Base-by-base conservation (phyloP, 1,284 basidiomycete species). In the Rhodotorula sp. region DNA sequence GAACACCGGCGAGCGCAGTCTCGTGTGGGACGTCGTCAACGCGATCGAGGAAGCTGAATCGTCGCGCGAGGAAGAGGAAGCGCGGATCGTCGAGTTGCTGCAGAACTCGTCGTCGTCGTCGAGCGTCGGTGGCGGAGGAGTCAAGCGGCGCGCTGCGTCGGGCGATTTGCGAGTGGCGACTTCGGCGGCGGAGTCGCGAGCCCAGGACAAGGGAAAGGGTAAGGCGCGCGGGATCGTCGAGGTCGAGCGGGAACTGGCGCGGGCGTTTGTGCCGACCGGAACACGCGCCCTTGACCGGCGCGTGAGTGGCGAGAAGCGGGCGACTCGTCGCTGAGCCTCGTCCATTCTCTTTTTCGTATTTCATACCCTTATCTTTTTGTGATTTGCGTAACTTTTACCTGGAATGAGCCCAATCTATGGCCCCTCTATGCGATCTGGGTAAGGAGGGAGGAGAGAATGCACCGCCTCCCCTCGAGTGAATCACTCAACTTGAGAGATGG, bases 1-100 rank as follows among this genome's bases (percentile, higher is more conserved):
- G 43, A 52, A 47, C 59, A 31, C 7, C 14, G 61, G 54, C 6
- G 69, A 64, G 49, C 56, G 52, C 39, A 58, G 58, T 29, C 60
- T 51, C 14, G 73, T 75, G 4, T 67, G 65, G 64, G 68, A 68
- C n/a, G 58, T 59, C 10, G 64, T 75, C 31, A 26, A 52, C n/a
- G 71, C 70, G 6, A 64, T 75, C 62, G 73, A 75, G 47, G 71
- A 75, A 43, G 68, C 68, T 18, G 71, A 73, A 39, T 63, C 59
- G 6, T 70, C 68, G 5, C 51, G 71, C 21, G 73, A 75, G 58
- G 73, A 75, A 59, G 70, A 72, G 26, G 73, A 75, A 12, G 61
- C 64, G 18, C 65, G 68, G 14, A 61, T 75, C 52, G 48, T 72
- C 51, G 66, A 64, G 49, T 47, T 68, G 20, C 54, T 75, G 12